Conservation (phyloP, 169 alveolate genomes). For the Babesia divergens region DNA sequence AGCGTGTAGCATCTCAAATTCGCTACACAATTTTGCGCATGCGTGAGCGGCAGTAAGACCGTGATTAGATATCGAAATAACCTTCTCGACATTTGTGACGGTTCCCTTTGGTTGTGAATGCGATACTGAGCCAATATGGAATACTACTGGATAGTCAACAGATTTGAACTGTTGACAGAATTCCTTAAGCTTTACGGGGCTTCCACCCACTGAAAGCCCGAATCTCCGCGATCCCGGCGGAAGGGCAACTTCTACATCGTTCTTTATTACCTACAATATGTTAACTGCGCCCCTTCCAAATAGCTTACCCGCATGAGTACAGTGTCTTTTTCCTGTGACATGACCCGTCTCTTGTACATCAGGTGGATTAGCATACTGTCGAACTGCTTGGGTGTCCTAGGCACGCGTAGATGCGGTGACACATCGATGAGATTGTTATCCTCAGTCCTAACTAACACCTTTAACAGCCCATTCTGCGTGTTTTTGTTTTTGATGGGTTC, state of each 20-base stretch:
- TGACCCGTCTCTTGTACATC: slow-evolving; percentile 75
- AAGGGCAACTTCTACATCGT: slow-evolving; percentile 72
- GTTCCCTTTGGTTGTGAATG: slow-evolving; percentile 79
- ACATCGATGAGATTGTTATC: slow-evolving; percentile 81
- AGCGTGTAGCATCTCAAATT: slow-evolving; percentile 74
- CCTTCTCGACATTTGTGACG: slow-evolving; percentile 71
- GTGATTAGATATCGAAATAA: slow-evolving; percentile 78
- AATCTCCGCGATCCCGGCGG: slow-evolving; percentile 80
- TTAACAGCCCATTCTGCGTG: slow-evolving; percentile 73
- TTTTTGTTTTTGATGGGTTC: not conserved
- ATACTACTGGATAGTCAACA: slow-evolving; percentile 69
- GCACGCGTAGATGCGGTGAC: slow-evolving; percentile 84
- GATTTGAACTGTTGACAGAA: slow-evolving; percentile 65
- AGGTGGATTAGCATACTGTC: slow-evolving; percentile 77
- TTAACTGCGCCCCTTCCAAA: not conserved
- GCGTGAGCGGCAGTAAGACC: slow-evolving; percentile 86
- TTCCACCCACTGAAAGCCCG: slow-evolving; percentile 80
- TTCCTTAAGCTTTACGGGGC: slow-evolving; percentile 66
- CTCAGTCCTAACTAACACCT: slow-evolving; percentile 79
- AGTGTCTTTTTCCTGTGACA: slow-evolving; percentile 73
- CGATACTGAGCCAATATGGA: slow-evolving; percentile 85
- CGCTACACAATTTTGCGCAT: slow-evolving; percentile 79
- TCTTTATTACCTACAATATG: slow-evolving; percentile 70
- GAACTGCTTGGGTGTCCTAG: slow-evolving; percentile 80
- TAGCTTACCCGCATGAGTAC: slow-evolving; percentile 64